Base-by-base conservation (phyloP, 2,329 filamentous ascomycete genomes). In the Fusarium equiseti region DNA sequence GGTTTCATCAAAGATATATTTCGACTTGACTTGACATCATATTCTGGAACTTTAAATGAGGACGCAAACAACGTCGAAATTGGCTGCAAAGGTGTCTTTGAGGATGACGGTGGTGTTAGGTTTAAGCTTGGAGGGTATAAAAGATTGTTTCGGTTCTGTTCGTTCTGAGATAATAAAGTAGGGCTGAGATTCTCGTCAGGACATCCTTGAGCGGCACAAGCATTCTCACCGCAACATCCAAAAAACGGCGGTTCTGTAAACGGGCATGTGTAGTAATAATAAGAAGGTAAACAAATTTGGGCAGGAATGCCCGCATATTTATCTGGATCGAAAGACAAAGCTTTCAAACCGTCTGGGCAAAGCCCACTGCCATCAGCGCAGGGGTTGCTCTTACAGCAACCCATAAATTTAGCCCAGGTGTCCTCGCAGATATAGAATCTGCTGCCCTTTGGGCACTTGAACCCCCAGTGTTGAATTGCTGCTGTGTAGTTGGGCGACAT, bases 61-160 rank as follows among this genome's bases (percentile, higher is more conserved):
- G 42, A 24, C 3, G 13, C 5, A 9, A 15, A 8, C n/a, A 9
- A 5, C 1, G 20, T 43, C 1, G 42, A 24, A 3, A 5, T 5
- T 1, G 42, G 42, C 8, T 43, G 8, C 8, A 44, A 24, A 44
- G n/a, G 12, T 9, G n/a, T 22, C 40, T 43, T 43, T 1, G 5
- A 43, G 0, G 40, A 6, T 5, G n/a, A 0, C 2, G n/a, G n/a
- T 6, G 6, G 5, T 0, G 1, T 8, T 15, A 42, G 5, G 40
- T 5, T 42, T 8, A 42, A 15, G 12, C n/a, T 15, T 3, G 38
- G 12, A 42, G 40, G 40, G 6, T 42, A 42, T 1, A 42, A 42
- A 8, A 42, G 40, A 20, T 42, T 11, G 40, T 8, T 11, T 6
- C 38, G n/a, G 4, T 12, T 42, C 6, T 6, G 20, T 42, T 20